Evolutionary conservation across 2,329 filamentous ascomycete genomes (phyloP).

Genomic region (Blumeria hordei): DNA sequence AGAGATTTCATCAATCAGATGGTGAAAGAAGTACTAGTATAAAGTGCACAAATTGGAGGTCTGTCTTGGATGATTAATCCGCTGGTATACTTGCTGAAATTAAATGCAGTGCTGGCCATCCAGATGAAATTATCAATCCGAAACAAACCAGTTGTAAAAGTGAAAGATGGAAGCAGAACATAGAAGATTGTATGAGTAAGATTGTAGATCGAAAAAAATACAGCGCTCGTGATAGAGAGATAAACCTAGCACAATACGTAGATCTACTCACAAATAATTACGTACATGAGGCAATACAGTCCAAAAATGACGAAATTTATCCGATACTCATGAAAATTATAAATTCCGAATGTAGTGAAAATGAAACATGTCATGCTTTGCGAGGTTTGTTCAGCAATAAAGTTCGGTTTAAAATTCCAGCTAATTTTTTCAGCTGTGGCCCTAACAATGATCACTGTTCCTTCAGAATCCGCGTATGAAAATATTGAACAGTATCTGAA

Average conservation of each 20-base stretch:
- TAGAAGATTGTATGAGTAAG: slow-evolving; percentile 34
- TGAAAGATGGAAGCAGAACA: slow-evolving; percentile 30
- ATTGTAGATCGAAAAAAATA: slow-evolving; percentile 45
- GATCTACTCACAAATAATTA: slow-evolving; percentile 37
- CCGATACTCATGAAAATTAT: slow-evolving; percentile 37
- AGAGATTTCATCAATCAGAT: slow-evolving; percentile 26
- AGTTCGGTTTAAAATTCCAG: background rate
- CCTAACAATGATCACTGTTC: slow-evolving; percentile 36
- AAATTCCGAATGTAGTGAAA: slow-evolving; percentile 34
- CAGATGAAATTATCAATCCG: slow-evolving; percentile 3
- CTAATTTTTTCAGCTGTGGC: slow-evolving; percentile 24
- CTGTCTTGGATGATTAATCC: background rate
- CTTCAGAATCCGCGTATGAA: slow-evolving; percentile 36
- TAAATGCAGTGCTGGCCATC: background rate
- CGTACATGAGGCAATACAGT: slow-evolving; percentile 31
- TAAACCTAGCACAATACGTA: slow-evolving; percentile 30
- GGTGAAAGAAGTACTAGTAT: slow-evolving; percentile 27
- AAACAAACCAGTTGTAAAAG: background rate
- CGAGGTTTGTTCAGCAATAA: slow-evolving; percentile 19
- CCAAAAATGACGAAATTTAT: slow-evolving; percentile 28
- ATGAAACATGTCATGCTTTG: slow-evolving; percentile 37
- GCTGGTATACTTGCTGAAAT: background rate
- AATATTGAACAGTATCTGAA: slow-evolving; percentile 29
- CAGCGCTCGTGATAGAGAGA: slow-evolving; percentile 36
- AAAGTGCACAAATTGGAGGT: slow-evolving; percentile 31